Evolutionary conservation across 768 basidiomycete species (phyloP).

Genomic region (Austroboletus festivus): DNA sequence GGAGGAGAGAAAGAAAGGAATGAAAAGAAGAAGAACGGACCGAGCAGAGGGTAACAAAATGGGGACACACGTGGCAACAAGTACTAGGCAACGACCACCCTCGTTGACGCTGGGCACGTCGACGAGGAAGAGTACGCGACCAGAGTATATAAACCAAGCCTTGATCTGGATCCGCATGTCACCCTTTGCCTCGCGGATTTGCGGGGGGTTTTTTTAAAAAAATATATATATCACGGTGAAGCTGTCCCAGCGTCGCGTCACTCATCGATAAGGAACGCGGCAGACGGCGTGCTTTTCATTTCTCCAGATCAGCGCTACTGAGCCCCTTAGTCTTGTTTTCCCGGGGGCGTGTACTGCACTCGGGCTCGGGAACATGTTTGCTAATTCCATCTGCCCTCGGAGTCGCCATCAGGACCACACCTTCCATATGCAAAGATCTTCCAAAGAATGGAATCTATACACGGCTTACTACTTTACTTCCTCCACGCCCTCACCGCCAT

Average conservation of each 20-base stretch:
- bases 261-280: constrained; percentile 27
- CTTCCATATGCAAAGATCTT: constrained; percentile 13
- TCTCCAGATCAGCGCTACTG: constrained; percentile 29
- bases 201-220: no score
- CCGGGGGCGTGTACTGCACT: constrained; percentile 17
- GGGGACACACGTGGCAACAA: constrained; percentile 15
- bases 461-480: constrained; percentile 8
- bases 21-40: constrained; percentile 5
- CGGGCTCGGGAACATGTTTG: constrained; percentile 18
- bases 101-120: constrained; percentile 4
- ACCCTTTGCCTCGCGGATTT: constrained; percentile 27
- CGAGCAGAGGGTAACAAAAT: constrained; percentile 7
- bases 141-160: constrained; percentile 14
- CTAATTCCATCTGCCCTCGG: constrained; percentile 19
- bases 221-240: constrained; percentile 9
- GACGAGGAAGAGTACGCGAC: neutral
- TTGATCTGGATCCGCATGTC: constrained; percentile 25
- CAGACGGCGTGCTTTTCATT: constrained; percentile 28
- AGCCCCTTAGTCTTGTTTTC: constrained; percentile 17
- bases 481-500: constrained; percentile 6
- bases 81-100: neutral
- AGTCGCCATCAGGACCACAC: constrained; percentile 11
- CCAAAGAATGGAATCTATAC: constrained; percentile 20
- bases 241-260: constrained; percentile 3
- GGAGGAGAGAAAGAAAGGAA: neutral